Base-by-base conservation (phyloP, 2,329 filamentous ascomycete species). In the Aspergillus persii region DNA sequence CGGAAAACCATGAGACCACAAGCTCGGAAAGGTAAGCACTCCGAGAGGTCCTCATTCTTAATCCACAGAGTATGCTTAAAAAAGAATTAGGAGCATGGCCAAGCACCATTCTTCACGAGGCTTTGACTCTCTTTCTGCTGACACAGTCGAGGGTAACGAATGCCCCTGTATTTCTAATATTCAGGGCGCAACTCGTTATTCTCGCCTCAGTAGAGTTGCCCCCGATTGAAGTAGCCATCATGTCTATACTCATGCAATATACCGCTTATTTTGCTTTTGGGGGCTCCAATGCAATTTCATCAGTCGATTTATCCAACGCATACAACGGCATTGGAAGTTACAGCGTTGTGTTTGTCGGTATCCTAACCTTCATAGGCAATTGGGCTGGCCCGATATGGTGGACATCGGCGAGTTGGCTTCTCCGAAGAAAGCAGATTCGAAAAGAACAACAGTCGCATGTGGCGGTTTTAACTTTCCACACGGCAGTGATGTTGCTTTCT, bases 301-400 rank as follows among this genome's bases (percentile, higher is more conserved):
- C 90, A n/a, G 86, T 99, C 68, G 93, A 98, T 71, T 84, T 99
- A 23, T 96, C 92, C 5, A 96, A 89, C 71, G 93, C 93, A 0
- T 99, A 99, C 78, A 99, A 99, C 69, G 95, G 95, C 62, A 83
- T 99, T 41, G 84, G 83, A 53, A 86, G 83, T 57, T 99, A 96
- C 80, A 93, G 90, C 70, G 81, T 95, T 62, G 63, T 86, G n/a
- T 83, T 87, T 15, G 95, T 99, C 15, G 95, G 92, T 0, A 62
- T 91, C 3, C 81, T 99, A 54, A 92, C 93, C 2, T 96, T 97
- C 69, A 73, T 92, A 6, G 86, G 90, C 66, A 99, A 99, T 73
- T 99, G 94, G 93, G 88, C 91, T 0, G 95, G 90, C 0, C 87
- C 93, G 0, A 84, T 98, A 9, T 98, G 91, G 85, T 99, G 93